A percentile compares a stretch with the other conserved stretches of the same genome.
Evolutionary conservation across 345 rosid genomes (phyloP).

Genomic region (Melaleuca quinquenervia): DNA sequence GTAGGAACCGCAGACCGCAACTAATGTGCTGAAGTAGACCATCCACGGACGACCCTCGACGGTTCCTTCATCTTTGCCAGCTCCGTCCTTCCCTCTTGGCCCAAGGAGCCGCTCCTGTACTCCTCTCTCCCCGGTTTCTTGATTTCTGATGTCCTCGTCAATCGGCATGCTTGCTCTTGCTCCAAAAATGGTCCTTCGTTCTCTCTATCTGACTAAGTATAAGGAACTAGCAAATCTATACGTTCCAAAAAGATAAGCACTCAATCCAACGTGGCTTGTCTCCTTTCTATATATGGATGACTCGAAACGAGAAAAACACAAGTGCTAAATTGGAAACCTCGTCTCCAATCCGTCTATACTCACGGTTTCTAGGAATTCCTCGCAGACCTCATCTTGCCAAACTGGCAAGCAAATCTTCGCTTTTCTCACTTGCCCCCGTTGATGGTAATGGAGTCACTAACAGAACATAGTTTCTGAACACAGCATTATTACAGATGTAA

Average conservation of each 20-base stretch:
- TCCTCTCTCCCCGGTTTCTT: conserved; percentile 2
- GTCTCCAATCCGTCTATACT: not conserved
- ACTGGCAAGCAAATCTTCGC: not conserved
- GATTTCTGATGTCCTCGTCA: conserved; percentile 17
- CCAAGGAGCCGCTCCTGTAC: conserved; percentile 21
- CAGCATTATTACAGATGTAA: not conserved
- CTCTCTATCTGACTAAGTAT: not conserved
- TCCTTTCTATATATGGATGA: not conserved
- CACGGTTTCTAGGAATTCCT: not conserved
- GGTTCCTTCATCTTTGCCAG: conserved; percentile 5
- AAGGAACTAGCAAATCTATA: not conserved
- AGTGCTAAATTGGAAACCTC: not conserved
- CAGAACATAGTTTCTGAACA: not conserved
- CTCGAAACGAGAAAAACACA: not conserved
- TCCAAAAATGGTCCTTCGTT: not conserved
- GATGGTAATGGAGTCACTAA: not conserved
- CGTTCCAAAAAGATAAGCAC: not conserved
- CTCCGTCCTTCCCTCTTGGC: conserved; percentile 1
- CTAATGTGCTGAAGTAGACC: conserved; percentile 72
- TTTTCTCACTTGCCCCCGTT: not conserved
- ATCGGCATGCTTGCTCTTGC: conserved; percentile 13
- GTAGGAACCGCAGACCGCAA: conserved; percentile 80
- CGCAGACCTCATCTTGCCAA: not conserved
- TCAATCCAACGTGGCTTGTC: not conserved
- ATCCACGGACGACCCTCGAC: conserved; percentile 35